Conservation (phyloP, 192 early-diverging fungal genomes). For the Lunasporangiospora selenospora region DNA sequence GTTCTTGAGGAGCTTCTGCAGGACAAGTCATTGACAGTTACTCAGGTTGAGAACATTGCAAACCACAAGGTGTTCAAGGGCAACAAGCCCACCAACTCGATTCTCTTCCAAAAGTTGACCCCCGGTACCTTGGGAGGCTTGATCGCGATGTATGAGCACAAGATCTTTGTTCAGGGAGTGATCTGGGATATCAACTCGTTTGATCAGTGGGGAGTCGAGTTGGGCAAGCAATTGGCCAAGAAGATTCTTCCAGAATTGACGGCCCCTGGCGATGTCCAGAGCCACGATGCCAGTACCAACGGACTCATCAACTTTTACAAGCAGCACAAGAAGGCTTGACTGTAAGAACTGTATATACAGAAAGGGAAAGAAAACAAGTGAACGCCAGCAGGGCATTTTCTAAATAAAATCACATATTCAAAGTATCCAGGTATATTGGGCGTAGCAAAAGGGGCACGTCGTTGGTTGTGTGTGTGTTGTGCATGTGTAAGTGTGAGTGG, state of each 20-base stretch:
- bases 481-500: too few relatives aligned
- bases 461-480: too few relatives aligned
- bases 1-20: constrained; percentile 83
- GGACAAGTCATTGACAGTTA: constrained; percentile 56
- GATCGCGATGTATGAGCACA: constrained; percentile 99
- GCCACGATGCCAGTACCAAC: constrained; percentile 95
- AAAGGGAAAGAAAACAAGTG: too few relatives aligned
- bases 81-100: constrained; percentile 97
- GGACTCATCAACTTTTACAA: constrained; percentile 97
- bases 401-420: too few relatives aligned
- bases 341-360: neutral
- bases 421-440: too few relatives aligned
- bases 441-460: too few relatives aligned
- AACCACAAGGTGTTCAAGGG: constrained; percentile 98
- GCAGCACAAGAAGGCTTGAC: constrained; percentile 51
- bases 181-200: constrained; percentile 99
- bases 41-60: constrained; percentile 70
- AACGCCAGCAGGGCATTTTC: too few relatives aligned
- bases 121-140: constrained; percentile 91
- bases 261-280: constrained; percentile 54
- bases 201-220: constrained; percentile 96
- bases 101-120: constrained; percentile 92
- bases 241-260: constrained; percentile 91
- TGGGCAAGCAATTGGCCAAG: constrained; percentile 99
- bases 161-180: constrained; percentile 98